These are phyloP conservation scores for Onygenales sp. DNA, from an alignment of 2,329 filamentous ascomycete species.

Conservation along the genomic window DNA sequence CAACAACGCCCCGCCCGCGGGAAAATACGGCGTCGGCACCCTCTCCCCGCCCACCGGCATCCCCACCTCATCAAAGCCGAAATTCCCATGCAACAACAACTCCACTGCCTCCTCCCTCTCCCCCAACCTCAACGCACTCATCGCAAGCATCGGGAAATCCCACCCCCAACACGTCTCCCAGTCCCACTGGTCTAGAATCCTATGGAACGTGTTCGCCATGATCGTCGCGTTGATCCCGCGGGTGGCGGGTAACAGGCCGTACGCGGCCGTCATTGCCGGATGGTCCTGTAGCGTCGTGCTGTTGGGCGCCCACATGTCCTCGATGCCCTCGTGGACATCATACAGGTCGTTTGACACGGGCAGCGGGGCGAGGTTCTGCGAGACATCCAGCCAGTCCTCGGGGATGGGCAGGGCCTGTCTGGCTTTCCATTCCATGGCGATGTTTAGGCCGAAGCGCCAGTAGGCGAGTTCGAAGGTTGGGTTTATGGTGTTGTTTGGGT, in stretches of 20 bases:
- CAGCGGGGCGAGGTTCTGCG: constrained; percentile 44
- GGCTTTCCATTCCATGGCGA: constrained; percentile 45
- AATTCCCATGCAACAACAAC: constrained; percentile 41
- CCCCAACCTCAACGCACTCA: constrained; percentile 36
- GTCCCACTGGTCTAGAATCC: constrained; percentile 33
- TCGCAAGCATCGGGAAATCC: constrained; percentile 40
- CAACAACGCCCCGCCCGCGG: constrained; percentile 41
- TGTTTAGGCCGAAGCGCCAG: constrained; percentile 50
- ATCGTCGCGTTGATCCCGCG: constrained; percentile 28
- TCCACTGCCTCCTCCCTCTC: constrained; percentile 33
- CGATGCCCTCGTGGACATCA: constrained; percentile 45
- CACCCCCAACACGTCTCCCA: constrained; percentile 37
- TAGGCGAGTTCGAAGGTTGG: constrained; percentile 53
- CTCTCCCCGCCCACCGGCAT: constrained; percentile 44
- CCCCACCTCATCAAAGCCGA: constrained; percentile 48
- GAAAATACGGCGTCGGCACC: constrained; percentile 51
- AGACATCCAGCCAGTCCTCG: constrained; percentile 38
- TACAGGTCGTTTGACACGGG: constrained; percentile 44
- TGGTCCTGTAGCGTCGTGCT: constrained; percentile 32
- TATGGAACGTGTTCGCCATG: constrained; percentile 31
- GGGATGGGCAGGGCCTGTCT: constrained; percentile 39
- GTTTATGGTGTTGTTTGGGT: constrained; percentile 47
- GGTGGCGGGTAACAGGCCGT: constrained; percentile 36
- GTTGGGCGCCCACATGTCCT: constrained; percentile 32
- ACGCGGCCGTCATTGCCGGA: constrained; percentile 38